Base-by-base conservation (phyloP, 208 protist genomes). In the Leishmania tarentolae region DNA sequence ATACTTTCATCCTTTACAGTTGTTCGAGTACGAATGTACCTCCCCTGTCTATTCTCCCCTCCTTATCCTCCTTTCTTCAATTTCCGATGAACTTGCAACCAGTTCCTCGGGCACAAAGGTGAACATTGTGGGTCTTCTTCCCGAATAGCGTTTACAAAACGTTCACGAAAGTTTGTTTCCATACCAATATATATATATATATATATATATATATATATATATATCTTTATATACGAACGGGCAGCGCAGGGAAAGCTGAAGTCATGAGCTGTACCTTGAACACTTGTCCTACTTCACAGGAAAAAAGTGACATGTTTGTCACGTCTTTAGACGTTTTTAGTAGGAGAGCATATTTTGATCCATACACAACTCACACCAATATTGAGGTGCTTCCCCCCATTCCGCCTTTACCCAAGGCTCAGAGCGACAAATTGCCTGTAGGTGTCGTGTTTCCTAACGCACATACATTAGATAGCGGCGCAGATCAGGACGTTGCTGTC, bases 251-350 rank as follows among this genome's bases (percentile, higher is more conserved):
- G 3, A 21, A 47, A 5, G 17, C 13, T 52, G 44, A 7, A 73
- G 44, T 53, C 42, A 73, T 73, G 68, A 52, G 24, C 68, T 50
- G 24, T 13, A 50, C 4, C 5, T 28, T 37, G 68, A 53, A 8
- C 44, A 37, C 24, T 31, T 35, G 31, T 37, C 15, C 19, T 11
- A 31, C 42, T 0, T 35, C 78, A 0, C n/a, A 79, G 52, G 75
- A 70, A 2, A 46, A 66, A 28, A 63, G 65, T 4, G 81, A 81
- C 47, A 78, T 72, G 76, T 80, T 80, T 73, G 81, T 84, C 24
- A 81, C 81, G 5, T 72, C 81, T 5, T 65, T 81, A 0, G 81
- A 81, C 21, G 76, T 81, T 74, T 84, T 84, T 28, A 79, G 44
- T 15, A 24, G 81, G 17, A 75, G 70, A 47, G 21, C 59, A 8